Evolutionary conservation across 2,329 filamentous ascomycete genomes (phyloP), one percentile per base, ranked within the genome.

Genomic region (Fusarium tricinctum): DNA sequence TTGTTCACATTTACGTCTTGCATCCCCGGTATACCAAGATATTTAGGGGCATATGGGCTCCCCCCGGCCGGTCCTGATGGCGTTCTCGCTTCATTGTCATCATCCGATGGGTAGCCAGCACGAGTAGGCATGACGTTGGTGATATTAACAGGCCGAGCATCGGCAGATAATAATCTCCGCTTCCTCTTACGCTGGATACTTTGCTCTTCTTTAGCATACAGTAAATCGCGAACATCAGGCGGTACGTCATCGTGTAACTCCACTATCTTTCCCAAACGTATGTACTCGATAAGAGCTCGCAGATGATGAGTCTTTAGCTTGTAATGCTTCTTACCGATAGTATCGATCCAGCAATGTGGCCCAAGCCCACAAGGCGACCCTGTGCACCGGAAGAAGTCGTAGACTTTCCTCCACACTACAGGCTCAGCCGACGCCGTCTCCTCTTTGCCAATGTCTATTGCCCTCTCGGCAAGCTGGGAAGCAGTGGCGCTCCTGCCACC

Each of bases 281-380:
- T 26, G 14, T 56, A 14, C 39, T 56, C 30, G 53, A 48, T 56
- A 9, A 49, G 44, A 26, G 32, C 30, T 38, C 42, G 45, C 19
- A 53, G 39, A 20, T 53, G 50, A 32, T 53, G 26, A 35, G 50
- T 53, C 50, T 53, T 53, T 28, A 53, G 39, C 43, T 48, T 49
- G 15, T 56, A 56, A 43, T 56, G 49, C 20, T 53, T 53, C 49
- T 53, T 44, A 38, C 40, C 39, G 5, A 44, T 19, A 3, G 49
- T 35, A n/a, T 58, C 39, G 17, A 58, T 32, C 54, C 46, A 58
- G 15, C 46, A 58, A 22, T 48, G 44, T 42, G 44, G 53, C 17
- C 53, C 44, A 12, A 43, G 33, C 15, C 45, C 44, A 26, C 44
- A 56, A 40, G 44, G 53, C 45, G 44, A 48, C 46, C 44, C 44